Conservation (phyloP, 106 monocot genomes). For the Posidonia australis region DNA sequence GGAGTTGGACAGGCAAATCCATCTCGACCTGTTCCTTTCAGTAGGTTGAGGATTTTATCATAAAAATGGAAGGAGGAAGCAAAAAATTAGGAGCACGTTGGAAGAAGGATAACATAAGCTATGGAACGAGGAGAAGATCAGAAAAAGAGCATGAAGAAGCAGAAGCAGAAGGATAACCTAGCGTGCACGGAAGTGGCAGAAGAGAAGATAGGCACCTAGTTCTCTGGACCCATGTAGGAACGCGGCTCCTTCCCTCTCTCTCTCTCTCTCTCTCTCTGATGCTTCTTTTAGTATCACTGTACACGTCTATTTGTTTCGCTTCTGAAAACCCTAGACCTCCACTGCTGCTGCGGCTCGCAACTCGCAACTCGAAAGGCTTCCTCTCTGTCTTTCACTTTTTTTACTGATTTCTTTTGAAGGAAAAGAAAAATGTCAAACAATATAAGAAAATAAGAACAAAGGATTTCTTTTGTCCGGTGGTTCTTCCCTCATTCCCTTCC, state of each 20-base stretch:
- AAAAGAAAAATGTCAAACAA: too few species aligned
- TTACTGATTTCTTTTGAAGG: too few species aligned
- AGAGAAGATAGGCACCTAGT: not conserved
- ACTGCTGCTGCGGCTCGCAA: too few species aligned
- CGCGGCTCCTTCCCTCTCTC: not conserved
- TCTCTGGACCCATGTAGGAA: not conserved
- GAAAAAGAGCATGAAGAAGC: not conserved
- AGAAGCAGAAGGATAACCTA: not conserved
- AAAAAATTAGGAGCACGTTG: not conserved
- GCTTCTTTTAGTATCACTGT: not conserved
- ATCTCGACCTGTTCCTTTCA: too few species aligned
- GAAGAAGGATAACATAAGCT: not conserved
- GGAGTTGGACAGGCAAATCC: too few species aligned
- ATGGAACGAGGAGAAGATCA: too few species aligned
- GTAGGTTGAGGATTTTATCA: too few species aligned
- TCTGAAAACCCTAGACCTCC: too few species aligned
- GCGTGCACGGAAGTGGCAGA: not conserved
- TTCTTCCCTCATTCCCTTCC: constrained; percentile 4
- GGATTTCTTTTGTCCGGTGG: not conserved
- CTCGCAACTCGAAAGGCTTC: too few species aligned
- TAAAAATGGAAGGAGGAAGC: too few species aligned
- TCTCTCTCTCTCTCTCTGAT: not conserved
- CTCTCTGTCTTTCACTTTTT: too few species aligned
- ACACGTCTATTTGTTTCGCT: not conserved
- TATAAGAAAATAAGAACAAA: not conserved